Conservation (phyloP, 305 asterid genomes). For the Solanum hybrid region DNA sequence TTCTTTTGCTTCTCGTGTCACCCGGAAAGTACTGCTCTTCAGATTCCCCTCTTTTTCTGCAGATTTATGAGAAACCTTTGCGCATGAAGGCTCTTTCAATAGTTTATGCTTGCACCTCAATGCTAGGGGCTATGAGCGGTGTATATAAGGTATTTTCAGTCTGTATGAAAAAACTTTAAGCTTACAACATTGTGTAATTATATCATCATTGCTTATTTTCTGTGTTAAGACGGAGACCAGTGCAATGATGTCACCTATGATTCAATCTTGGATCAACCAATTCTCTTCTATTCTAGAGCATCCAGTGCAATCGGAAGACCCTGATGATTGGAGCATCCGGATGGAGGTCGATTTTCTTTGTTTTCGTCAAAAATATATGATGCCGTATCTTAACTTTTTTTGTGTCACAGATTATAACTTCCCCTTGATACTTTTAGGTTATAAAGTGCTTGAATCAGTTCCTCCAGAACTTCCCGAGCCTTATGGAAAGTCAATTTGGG, state of each 20-base stretch:
- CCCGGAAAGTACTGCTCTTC: background rate
- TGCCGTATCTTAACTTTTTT: background rate
- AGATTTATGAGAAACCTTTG: constrained; percentile 31
- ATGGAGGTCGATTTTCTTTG: constrained; percentile 60
- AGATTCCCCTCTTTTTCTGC: constrained; percentile 2
- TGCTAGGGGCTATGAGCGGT: constrained; percentile 84
- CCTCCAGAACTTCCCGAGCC: constrained; percentile 65
- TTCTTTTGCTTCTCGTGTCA: background rate
- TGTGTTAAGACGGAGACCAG: constrained; percentile 61
- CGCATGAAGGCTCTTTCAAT: constrained; percentile 75
- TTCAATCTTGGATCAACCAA: constrained; percentile 82
- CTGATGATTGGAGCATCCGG: constrained; percentile 94
- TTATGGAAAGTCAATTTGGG: constrained; percentile 54
- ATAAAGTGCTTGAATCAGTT: constrained; percentile 91
- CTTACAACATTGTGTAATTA: background rate
- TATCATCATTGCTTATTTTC: background rate
- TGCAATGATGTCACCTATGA: constrained; percentile 65
- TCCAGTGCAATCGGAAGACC: constrained; percentile 90
- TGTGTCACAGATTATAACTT: background rate
- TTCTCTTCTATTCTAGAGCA: constrained; percentile 51
- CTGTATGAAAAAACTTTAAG: constrained; percentile 2
- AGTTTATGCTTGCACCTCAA: constrained; percentile 70
- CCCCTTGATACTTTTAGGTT: constrained; percentile 36
- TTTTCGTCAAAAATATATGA: background rate
- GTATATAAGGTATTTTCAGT: constrained; percentile 63